Conservation (phyloP, 306 rosid genomes). For the Prunus mume region DNA sequence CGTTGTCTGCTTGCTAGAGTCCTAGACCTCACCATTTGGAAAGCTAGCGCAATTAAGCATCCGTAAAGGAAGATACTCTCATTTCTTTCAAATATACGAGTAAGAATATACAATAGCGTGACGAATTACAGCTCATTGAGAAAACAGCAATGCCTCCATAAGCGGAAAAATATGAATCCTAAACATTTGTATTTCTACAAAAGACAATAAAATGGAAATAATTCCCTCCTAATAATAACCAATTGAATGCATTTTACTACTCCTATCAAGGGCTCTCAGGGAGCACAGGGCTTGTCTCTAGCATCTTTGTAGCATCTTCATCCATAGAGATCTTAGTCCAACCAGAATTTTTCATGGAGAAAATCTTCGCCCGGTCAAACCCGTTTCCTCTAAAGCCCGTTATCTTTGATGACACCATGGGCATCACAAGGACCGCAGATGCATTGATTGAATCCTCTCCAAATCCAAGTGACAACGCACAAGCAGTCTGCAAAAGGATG, state of each 20-base stretch:
- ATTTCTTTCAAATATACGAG: conserved; percentile 3
- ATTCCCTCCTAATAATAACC: conserved; percentile 10
- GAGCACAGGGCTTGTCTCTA: conserved; percentile 28
- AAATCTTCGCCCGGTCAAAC: conserved; percentile 57
- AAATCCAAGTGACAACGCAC: conserved; percentile 68
- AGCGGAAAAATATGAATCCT: conserved; percentile 5
- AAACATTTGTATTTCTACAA: conserved; percentile 7
- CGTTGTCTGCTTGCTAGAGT: too few relatives aligned
- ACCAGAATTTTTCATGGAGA: conserved; percentile 61
- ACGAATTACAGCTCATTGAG: neutral
- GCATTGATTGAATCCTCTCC: conserved; percentile 93
- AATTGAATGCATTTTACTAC: conserved; percentile 24
- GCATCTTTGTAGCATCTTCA: conserved; percentile 56
- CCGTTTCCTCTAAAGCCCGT: conserved; percentile 88
- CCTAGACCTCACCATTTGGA: too few relatives aligned
- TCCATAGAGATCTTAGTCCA: conserved; percentile 60
- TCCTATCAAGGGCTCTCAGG: conserved; percentile 43
- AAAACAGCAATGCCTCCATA: conserved; percentile 1
- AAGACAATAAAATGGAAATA: neutral
- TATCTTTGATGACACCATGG: conserved; percentile 93
- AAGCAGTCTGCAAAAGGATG: conserved; percentile 55
- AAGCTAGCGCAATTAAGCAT: neutral
- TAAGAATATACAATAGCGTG: conserved; percentile 21
- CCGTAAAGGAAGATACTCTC: neutral
- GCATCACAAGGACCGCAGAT: conserved; percentile 93